Evolutionary conservation across 768 basidiomycete genomes (phyloP).

Genomic region (Leccinum ochraceum): DNA sequence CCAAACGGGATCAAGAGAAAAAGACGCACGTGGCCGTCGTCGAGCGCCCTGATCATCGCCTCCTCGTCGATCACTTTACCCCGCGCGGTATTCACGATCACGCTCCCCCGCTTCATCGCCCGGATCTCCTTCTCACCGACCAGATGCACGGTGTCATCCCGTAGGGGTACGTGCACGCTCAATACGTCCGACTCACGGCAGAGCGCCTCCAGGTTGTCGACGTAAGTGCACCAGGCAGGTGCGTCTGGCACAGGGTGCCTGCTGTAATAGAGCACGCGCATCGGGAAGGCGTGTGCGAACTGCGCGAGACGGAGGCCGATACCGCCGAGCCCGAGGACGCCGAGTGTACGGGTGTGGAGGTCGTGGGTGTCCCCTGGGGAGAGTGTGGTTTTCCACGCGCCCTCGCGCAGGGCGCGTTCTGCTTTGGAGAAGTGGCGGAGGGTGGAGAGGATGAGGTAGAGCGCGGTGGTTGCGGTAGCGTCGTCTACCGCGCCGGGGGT

Average conservation of each 20-base stretch:
- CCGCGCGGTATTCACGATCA: slow-evolving; percentile 88
- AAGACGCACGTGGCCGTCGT: slow-evolving; percentile 79
- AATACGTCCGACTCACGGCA: slow-evolving; percentile 76
- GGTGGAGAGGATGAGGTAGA: slow-evolving; percentile 80
- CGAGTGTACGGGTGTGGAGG: slow-evolving; percentile 66
- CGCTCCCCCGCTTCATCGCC: slow-evolving; percentile 71
- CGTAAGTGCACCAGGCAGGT: slow-evolving; percentile 78
- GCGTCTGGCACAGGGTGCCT: slow-evolving; percentile 56
- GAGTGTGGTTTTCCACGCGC: slow-evolving; percentile 61
- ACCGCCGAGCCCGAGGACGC: slow-evolving; percentile 75
- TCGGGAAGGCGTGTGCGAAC: slow-evolving; percentile 77
- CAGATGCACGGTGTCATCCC: slow-evolving; percentile 67
- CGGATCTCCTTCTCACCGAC: slow-evolving; percentile 78
- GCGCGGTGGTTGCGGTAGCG: slow-evolving; percentile 85
- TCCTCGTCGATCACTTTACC: slow-evolving; percentile 89
- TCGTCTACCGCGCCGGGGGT: slow-evolving; percentile 91
- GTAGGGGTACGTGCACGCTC: slow-evolving; percentile 83
- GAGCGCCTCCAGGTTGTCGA: slow-evolving; percentile 62
- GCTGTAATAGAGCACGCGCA: slow-evolving; percentile 86
- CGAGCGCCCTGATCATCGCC: slow-evolving; percentile 81
- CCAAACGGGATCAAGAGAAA: background rate
- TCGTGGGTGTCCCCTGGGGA: slow-evolving; percentile 56
- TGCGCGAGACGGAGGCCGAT: slow-evolving; percentile 73
- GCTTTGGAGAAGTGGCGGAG: slow-evolving; percentile 70
- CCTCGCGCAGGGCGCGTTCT: slow-evolving; percentile 52